Conservation (phyloP, 768 basidiomycete genomes). For the Mycena crocata region DNA sequence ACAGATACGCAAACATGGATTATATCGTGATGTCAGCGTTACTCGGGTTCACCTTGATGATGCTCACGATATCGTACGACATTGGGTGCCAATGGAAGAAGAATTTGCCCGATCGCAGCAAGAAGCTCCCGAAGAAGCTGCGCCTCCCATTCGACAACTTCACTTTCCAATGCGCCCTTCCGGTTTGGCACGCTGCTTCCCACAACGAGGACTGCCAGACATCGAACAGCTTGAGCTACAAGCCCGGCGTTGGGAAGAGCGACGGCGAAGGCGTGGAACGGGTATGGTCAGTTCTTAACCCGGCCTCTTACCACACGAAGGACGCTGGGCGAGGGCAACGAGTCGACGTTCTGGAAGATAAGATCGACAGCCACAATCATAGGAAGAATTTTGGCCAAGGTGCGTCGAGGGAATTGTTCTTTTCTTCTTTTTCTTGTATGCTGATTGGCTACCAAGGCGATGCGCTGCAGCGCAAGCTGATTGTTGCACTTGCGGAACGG, state of each 20-base stretch:
- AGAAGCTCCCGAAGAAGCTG: not conserved
- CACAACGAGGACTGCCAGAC: conserved; percentile 30
- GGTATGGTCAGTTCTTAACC: conserved; percentile 42
- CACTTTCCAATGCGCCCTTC: too few species aligned
- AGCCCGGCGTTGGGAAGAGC: conserved; percentile 21
- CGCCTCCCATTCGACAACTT: not conserved
- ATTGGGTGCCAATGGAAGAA: too few species aligned
- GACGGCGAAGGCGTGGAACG: conserved; percentile 36
- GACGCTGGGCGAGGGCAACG: conserved; percentile 43
- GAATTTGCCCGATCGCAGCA: not conserved
- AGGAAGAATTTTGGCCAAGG: conserved; percentile 23
- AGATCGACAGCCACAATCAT: conserved; percentile 33
- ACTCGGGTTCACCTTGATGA: not conserved
- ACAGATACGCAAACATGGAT: conserved; percentile 2
- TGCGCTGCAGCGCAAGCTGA: too few species aligned
- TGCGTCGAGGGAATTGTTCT: too few species aligned
- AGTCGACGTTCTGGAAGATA: conserved; percentile 39
- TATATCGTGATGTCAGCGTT: not conserved
- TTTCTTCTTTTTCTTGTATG: too few species aligned
- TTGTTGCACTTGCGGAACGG: too few species aligned
- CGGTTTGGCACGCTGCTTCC: conserved; percentile 25
- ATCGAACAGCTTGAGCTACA: conserved; percentile 24
- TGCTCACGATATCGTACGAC: conserved; percentile 37
- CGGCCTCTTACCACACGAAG: conserved; percentile 33
- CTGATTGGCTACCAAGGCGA: too few species aligned